These are phyloP conservation scores for Pistacia atlantica DNA, from an alignment of 345 rosid species.

Conservation along the genomic window DNA sequence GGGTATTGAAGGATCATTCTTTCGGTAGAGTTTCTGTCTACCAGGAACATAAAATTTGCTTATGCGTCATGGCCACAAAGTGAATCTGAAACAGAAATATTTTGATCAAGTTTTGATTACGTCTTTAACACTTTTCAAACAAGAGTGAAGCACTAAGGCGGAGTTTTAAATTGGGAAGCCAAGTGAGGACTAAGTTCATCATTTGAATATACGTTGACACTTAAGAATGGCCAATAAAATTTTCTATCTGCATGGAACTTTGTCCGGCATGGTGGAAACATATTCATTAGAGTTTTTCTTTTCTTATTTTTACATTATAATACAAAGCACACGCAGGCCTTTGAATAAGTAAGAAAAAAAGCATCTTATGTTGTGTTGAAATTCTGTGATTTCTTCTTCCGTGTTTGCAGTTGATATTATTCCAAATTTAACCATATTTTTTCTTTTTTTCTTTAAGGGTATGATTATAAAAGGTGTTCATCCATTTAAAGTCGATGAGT, in stretches of 20 bases:
- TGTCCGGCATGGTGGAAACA: slow-evolving; percentile 40
- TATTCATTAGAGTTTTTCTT: slow-evolving; percentile 6
- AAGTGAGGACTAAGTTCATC: neutral
- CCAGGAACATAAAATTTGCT: neutral
- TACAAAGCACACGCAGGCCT: neutral
- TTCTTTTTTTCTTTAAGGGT: too few species aligned
- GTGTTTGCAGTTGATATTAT: too few species aligned
- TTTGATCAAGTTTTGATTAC: too few species aligned
- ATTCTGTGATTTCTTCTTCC: too few species aligned
- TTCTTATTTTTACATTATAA: neutral
- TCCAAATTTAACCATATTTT: too few species aligned
- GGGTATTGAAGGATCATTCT: neutral
- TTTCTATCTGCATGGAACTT: slow-evolving; percentile 15
- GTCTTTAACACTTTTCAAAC: neutral
- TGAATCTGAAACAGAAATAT: neutral
- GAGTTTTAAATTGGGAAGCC: neutral
- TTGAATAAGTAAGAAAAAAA: neutral
- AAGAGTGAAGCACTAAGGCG: neutral
- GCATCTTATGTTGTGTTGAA: too few species aligned
- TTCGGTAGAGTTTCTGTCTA: neutral
- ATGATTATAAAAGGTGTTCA: too few species aligned
- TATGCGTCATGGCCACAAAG: neutral
- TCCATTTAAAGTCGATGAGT: too few species aligned
- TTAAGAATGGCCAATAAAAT: neutral
- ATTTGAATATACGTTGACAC: neutral